Evolutionary conservation across 2,329 filamentous ascomycete genomes (phyloP), one percentile per base, ranked within the genome.

Genomic region (Alternaria tenuissima): DNA sequence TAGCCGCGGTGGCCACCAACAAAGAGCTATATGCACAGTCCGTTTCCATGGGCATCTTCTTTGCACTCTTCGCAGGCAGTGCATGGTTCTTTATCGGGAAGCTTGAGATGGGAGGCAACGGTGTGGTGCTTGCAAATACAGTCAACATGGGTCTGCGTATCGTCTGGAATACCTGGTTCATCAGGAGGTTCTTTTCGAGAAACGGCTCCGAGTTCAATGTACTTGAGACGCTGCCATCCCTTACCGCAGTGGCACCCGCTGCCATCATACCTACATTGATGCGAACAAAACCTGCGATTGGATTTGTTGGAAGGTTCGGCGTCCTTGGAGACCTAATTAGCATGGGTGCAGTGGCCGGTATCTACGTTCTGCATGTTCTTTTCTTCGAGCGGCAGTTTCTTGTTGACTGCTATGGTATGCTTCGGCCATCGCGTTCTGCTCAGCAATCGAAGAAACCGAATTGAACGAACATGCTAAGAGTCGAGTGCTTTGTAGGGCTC

Each of bases 101-200:
- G 9, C 78, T 91, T 24, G 82, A 84, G 7, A 80, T 91, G 62
- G 95, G 93, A 0, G 94, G 93, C 0, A 83, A 85, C 42, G 95
- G 95, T 0, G 81, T 99, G 43, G 93, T 99, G 0, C 85, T 87
- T 66, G 94, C 94, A 52, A 99, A 98, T 76, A 89, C 87, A 46
- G 87, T 97, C 69, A 98, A 97, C 76, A 97, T 99, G 94, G 80
- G 81, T 0, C 87, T 94, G 70, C 87, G 95, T 62, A 96, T 96
- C 58, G 62, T 87, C 7, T 99, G 93, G 92, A 95, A 93, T 71
- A 79, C 81, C 18, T 73, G 76, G 44, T 99, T 97, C 74, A 91
- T 97, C 57, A 80, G 77, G 34, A 67, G 76, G 0, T 79, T 70
- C 55, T 78, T 79, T 52, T 53, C 44, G 14, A 43, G 58, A 7